phyloP scores from a whole-genome alignment of 495 filamentous ascomycete species.

The Cladorrhinum samala region DNA sequence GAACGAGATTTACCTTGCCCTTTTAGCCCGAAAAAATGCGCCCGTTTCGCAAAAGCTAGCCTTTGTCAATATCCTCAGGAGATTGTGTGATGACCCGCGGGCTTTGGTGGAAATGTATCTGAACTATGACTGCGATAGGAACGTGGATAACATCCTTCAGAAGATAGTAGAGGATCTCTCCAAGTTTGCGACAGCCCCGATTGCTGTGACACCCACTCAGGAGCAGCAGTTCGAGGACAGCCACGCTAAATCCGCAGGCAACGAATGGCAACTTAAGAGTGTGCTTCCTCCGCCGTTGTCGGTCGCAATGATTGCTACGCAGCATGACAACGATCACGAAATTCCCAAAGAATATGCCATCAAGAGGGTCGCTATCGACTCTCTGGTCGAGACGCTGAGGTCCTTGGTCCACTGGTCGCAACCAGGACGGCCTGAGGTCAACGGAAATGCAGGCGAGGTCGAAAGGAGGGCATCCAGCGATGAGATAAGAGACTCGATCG shows the following conservation, averaged over 20 bases:
- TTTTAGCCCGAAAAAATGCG: slow-evolving; percentile 80
- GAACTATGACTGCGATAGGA: slow-evolving; percentile 96
- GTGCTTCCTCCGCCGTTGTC: slow-evolving; percentile 81
- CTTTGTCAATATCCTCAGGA: slow-evolving; percentile 77
- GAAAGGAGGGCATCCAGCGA: slow-evolving; percentile 64
- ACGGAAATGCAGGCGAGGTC: slow-evolving; percentile 40
- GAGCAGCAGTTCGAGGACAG: slow-evolving; percentile 82
- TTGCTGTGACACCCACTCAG: slow-evolving; percentile 64
- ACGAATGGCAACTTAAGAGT: slow-evolving; percentile 79
- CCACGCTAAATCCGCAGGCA: slow-evolving; percentile 51
- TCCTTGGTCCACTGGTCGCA: slow-evolving; percentile 92
- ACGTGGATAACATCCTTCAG: slow-evolving; percentile 96
- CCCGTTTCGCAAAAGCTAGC: slow-evolving; percentile 87
- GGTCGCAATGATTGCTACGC: slow-evolving; percentile 60
- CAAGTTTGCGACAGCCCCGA: slow-evolving; percentile 67
- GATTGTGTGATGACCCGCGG: slow-evolving; percentile 76
- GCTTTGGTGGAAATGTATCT: slow-evolving; percentile 94
- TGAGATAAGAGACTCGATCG: slow-evolving; percentile 74
- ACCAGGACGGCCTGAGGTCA: slow-evolving; percentile 59
- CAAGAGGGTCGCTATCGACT: slow-evolving; percentile 82
- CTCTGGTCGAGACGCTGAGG: slow-evolving; percentile 77
- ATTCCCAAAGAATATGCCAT: slow-evolving; percentile 81
- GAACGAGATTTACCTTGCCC: slow-evolving; percentile 94
- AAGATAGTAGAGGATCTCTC: slow-evolving; percentile 89
- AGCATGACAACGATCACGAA: slow-evolving; percentile 54